These are phyloP conservation scores for Mycena alexandri DNA, from an alignment of 768 basidiomycete genomes.

Conservation along the genomic window DNA sequence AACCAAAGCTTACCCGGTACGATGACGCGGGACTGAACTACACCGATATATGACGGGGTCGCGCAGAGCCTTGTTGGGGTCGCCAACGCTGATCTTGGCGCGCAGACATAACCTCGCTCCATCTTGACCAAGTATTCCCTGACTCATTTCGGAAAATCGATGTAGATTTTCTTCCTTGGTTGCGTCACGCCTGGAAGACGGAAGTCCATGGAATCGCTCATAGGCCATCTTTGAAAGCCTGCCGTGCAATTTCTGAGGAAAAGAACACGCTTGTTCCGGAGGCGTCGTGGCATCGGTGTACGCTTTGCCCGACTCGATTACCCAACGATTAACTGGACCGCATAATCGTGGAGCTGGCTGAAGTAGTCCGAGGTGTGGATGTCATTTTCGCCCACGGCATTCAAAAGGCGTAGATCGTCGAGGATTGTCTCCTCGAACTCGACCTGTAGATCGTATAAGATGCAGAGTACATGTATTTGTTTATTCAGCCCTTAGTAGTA, in stretches of 20 bases:
- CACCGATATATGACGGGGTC: slow-evolving; percentile 98
- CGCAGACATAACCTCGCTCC: slow-evolving; percentile 94
- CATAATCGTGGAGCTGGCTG: slow-evolving; percentile 85
- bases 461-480: not conserved
- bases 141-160: slow-evolving; percentile 90
- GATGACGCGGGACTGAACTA: slow-evolving; percentile 89
- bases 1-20: slow-evolving; percentile 79
- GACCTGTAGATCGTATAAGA: slow-evolving; percentile 63
- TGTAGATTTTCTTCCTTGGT: slow-evolving; percentile 86
- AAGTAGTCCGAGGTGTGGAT: slow-evolving; percentile 98
- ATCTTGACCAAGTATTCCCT: slow-evolving; percentile 70
- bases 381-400: slow-evolving; percentile 83
- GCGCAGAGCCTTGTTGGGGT: slow-evolving; percentile 95
- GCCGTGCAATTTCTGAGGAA: slow-evolving; percentile 10
- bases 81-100: slow-evolving; percentile 94
- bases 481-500: slow-evolving; percentile 63
- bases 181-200: slow-evolving; percentile 87
- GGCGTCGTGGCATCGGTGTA: slow-evolving; percentile 73
- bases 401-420: slow-evolving; percentile 89
- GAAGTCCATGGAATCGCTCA: slow-evolving; percentile 89
- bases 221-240: slow-evolving; percentile 92
- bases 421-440: slow-evolving; percentile 98
- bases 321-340: slow-evolving; percentile 83
- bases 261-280: not conserved
- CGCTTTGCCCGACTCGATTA: slow-evolving; percentile 89